phyloP scores from a whole-genome alignment of 192 early-diverging fungal species.

The Entomortierella parvispora region DNA sequence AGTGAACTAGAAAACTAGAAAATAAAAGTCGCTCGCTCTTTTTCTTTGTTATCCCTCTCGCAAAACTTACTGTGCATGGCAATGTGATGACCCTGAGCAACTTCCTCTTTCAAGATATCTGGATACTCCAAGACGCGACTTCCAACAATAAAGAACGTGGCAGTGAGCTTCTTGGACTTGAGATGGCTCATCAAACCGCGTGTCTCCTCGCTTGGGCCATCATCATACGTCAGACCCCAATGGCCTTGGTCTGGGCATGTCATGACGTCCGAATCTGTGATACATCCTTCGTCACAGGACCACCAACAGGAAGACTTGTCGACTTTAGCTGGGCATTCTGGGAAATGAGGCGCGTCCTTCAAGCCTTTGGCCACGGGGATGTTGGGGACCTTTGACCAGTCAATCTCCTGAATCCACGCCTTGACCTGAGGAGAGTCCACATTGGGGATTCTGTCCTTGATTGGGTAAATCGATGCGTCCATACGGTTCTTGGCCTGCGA shows the following conservation, averaged over 20 bases:
- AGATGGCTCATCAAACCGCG: conserved; percentile 46
- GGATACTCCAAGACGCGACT: conserved; percentile 59
- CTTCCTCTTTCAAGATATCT: conserved; percentile 52
- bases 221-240: conserved; percentile 60
- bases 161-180: conserved; percentile 26
- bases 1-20: background rate
- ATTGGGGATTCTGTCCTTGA: conserved; percentile 44
- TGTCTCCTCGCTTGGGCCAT: conserved; percentile 55
- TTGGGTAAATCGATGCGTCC: conserved; percentile 19
- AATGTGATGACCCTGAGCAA: conserved; percentile 54
- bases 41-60: background rate
- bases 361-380: conserved; percentile 39
- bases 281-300: conserved; percentile 55
- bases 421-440: conserved; percentile 49
- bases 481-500: conserved; percentile 5
- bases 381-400: conserved; percentile 46
- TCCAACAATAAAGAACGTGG: conserved; percentile 62
- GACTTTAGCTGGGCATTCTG: conserved; percentile 35
- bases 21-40: too few relatives aligned
- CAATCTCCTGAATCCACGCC: conserved; percentile 38
- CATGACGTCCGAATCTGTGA: conserved; percentile 44
- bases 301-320: conserved; percentile 47
- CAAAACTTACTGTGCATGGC: conserved; percentile 62
- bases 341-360: conserved; percentile 28
- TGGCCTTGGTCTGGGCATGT: conserved; percentile 52